Conservation (phyloP, 352 stramenopile genomes). For the Globisporangium middletonii region DNA sequence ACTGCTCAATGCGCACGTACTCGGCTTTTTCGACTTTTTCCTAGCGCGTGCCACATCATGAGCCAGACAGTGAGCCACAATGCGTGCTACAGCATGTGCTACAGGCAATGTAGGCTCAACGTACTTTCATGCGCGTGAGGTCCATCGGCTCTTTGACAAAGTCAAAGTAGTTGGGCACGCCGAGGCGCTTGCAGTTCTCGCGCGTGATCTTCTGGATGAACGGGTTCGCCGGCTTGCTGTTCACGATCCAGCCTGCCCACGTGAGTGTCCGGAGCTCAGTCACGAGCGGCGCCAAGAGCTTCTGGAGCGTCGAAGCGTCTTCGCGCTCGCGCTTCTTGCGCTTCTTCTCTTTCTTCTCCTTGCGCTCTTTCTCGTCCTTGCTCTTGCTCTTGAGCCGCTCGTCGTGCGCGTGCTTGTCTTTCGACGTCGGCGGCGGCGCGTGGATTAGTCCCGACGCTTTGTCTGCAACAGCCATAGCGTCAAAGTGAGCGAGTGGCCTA, state of each 20-base stretch:
- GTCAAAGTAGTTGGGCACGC: conserved; percentile 84
- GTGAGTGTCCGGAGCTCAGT: conserved; percentile 59
- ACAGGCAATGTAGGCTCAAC: neutral
- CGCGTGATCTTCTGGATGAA: conserved; percentile 84
- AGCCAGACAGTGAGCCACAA: neutral
- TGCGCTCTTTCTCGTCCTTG: conserved; percentile 71
- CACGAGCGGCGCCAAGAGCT: conserved; percentile 64
- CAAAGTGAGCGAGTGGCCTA: neutral
- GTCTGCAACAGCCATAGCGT: conserved; percentile 3
- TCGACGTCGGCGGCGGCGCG: conserved; percentile 36
- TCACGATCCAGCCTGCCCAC: conserved; percentile 70
- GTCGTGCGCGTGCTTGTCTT: conserved; percentile 28
- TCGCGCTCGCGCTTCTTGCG: conserved; percentile 77
- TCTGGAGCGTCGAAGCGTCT: conserved; percentile 60
- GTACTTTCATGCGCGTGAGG: conserved; percentile 68
- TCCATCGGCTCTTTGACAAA: conserved; percentile 80
- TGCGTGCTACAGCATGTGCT: too few species aligned
- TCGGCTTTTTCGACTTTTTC: conserved; percentile 72
- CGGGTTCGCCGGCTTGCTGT: conserved; percentile 65
- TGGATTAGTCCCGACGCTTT: conserved; percentile 63
- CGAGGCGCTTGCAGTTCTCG: conserved; percentile 80
- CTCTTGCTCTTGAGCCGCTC: conserved; percentile 44
- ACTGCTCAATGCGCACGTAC: conserved; percentile 75
- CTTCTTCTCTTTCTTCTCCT: conserved; percentile 84
- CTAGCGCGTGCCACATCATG: neutral